Conservation (phyloP, 352 stramenopile species). For the Globisporangium middletonii region DNA sequence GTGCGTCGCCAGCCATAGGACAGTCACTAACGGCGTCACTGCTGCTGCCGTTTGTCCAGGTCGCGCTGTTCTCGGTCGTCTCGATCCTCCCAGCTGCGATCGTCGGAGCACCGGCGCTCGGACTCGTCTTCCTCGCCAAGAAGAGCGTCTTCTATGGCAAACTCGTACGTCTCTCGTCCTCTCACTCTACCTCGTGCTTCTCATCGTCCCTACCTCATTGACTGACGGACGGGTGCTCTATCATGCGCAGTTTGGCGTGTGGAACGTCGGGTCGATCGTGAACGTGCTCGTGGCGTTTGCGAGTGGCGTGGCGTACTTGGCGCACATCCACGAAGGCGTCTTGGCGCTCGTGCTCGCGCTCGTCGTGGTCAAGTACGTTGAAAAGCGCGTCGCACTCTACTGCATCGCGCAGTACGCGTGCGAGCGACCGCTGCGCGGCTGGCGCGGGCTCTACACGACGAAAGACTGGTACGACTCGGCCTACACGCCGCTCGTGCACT, state of each 20-base stretch:
- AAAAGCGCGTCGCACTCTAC: slow-evolving; percentile 58
- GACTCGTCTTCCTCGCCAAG: slow-evolving; percentile 58
- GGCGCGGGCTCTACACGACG: slow-evolving; percentile 75
- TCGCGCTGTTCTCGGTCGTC: slow-evolving; percentile 51
- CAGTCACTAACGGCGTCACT: neutral
- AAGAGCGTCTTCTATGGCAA: slow-evolving; percentile 79
- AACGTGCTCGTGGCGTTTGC: slow-evolving; percentile 65
- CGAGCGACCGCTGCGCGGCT: slow-evolving; percentile 59
- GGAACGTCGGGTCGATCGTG: slow-evolving; percentile 62
- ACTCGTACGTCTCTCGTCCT: slow-evolving; percentile 21
- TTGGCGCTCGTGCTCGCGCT: slow-evolving; percentile 43
- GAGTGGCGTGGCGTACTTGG: slow-evolving; percentile 45
- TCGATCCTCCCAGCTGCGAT: slow-evolving; percentile 56
- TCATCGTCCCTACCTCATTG: neutral
- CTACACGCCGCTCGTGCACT: slow-evolving; percentile 73
- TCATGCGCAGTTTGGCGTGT: slow-evolving; percentile 38
- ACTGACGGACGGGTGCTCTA: neutral
- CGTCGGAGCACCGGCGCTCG: slow-evolving; percentile 53
- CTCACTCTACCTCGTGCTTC: neutral
- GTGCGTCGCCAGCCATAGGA: neutral
- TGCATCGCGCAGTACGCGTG: slow-evolving; percentile 76
- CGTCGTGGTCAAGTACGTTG: slow-evolving; percentile 60
- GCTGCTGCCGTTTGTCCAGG: slow-evolving; percentile 20
- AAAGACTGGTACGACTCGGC: slow-evolving; percentile 85
- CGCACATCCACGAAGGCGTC: slow-evolving; percentile 72